A percentile compares a stretch with the other conserved stretches of the same genome.
phyloP scores from a whole-genome alignment of 2,329 filamentous ascomycete genomes.

The Fusarium austroafricanum region DNA sequence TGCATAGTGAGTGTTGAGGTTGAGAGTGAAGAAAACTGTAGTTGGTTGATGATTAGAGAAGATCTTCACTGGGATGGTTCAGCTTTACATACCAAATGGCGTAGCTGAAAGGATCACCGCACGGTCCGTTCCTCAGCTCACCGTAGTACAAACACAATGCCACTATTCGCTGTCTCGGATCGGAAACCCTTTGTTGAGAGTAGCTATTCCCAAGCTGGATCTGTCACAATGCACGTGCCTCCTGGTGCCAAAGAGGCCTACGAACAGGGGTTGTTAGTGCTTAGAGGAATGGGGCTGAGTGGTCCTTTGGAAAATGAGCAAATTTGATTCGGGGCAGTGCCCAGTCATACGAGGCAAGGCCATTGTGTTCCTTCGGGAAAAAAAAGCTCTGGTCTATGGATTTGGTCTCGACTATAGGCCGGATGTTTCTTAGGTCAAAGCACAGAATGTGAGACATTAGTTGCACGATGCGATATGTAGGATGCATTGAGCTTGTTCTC shows the following conservation, averaged over 20 bases:
- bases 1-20: background rate
- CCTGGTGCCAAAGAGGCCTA: background rate
- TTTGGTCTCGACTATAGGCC: background rate
- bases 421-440: background rate
- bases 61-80: background rate
- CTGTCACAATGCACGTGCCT: conserved; percentile 5
- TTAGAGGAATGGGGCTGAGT: conserved; percentile 12
- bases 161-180: conserved; percentile 2
- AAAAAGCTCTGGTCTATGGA: too few relatives aligned
- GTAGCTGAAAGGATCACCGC: background rate
- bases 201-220: background rate
- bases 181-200: background rate
- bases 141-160: background rate
- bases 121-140: background rate
- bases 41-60: background rate
- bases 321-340: conserved; percentile 9
- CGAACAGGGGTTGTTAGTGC: conserved; percentile 8
- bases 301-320: conserved; percentile 14
- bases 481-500: background rate
- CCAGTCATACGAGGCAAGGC: conserved; percentile 6
- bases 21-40: background rate
- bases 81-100: conserved; percentile 7
- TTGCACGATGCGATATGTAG: background rate
- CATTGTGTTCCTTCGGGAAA: conserved; percentile 1
- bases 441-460: background rate